A percentile compares a stretch with the other conserved stretches of the same genome.
phyloP scores from a whole-genome alignment of 1,284 basidiomycete species.

The Pyrrhoderma lamaoense region DNA sequence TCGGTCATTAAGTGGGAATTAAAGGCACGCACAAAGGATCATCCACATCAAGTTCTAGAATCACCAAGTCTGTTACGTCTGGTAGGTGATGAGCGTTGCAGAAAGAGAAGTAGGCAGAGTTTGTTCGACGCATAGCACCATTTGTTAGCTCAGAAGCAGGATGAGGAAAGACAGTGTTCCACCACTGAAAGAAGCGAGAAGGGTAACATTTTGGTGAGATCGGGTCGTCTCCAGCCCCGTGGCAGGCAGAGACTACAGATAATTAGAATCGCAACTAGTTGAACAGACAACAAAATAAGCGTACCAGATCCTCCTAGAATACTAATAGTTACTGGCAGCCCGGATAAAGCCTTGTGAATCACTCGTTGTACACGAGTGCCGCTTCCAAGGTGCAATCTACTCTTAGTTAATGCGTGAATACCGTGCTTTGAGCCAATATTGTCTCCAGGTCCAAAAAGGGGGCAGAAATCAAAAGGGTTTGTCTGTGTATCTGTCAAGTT shows the following conservation, averaged over 20 bases:
- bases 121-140: constrained; percentile 83
- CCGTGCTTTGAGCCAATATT: constrained; percentile 74
- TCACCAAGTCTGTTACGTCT: constrained; percentile 85
- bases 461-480: constrained; percentile 87
- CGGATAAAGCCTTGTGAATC: constrained; percentile 77
- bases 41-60: constrained; percentile 87
- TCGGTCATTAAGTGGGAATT: not conserved
- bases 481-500: constrained; percentile 49
- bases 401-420: constrained; percentile 67
- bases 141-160: constrained; percentile 93
- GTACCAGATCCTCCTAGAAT: constrained; percentile 83
- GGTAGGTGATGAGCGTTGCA: constrained; percentile 89
- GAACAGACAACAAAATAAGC: constrained; percentile 22
- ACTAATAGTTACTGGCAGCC: constrained; percentile 84
- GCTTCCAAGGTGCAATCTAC: constrained; percentile 72
- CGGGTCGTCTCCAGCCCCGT: constrained; percentile 89
- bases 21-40: constrained; percentile 42
- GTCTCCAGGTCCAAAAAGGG: constrained; percentile 78
- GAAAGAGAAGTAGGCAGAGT: constrained; percentile 88
- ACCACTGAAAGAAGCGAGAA: constrained; percentile 88
- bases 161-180: constrained; percentile 91
- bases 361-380: constrained; percentile 81
- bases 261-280: not conserved
- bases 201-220: constrained; percentile 84
- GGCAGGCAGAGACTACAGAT: constrained; percentile 76